These are phyloP conservation scores for Neobulgaria alba DNA, from an alignment of 2,329 filamentous ascomycete genomes.

Conservation along the genomic window DNA sequence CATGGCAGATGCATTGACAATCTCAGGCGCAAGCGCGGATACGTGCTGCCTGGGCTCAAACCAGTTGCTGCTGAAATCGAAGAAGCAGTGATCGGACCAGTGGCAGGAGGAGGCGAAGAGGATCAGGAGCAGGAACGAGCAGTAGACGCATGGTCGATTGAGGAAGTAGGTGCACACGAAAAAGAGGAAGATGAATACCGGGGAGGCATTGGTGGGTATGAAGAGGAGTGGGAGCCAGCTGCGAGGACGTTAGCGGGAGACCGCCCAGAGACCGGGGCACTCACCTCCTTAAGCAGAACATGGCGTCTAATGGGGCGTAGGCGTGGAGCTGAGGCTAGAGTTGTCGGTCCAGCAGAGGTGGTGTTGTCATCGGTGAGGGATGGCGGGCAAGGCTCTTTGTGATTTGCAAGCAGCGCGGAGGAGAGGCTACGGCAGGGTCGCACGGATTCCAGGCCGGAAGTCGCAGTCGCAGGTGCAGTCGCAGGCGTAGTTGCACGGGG, in stretches of 20 bases:
- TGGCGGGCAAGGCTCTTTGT: too few species aligned
- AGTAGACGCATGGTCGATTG: constrained; percentile 95
- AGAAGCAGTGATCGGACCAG: constrained; percentile 85
- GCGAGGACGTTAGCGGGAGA: constrained; percentile 15
- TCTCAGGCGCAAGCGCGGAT: constrained; percentile 14
- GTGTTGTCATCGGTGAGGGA: constrained; percentile 20
- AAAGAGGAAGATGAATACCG: constrained; percentile 79
- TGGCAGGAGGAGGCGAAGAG: constrained; percentile 88
- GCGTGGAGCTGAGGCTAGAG: too few species aligned
- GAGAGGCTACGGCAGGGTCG: neutral
- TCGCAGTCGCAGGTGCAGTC: too few species aligned
- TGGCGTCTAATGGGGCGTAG: constrained; percentile 25
- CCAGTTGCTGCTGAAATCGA: constrained; percentile 87
- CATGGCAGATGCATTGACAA: constrained; percentile 19
- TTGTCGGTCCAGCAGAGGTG: too few species aligned
- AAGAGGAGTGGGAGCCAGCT: constrained; percentile 85
- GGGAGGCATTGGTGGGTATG: constrained; percentile 78
- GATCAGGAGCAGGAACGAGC: constrained; percentile 88
- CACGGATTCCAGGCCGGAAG: neutral
- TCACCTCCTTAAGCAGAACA: constrained; percentile 58
- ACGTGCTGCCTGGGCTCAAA: constrained; percentile 62
- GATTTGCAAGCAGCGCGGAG: too few species aligned
- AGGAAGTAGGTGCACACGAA: constrained; percentile 92
- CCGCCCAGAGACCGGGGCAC: constrained; percentile 5
- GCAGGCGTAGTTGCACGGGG: too few species aligned